Evolutionary conservation across 371 early-diverging fungal species (phyloP), one percentile per base, ranked within the genome.

Genomic region (Lichtheimia ramosa): DNA sequence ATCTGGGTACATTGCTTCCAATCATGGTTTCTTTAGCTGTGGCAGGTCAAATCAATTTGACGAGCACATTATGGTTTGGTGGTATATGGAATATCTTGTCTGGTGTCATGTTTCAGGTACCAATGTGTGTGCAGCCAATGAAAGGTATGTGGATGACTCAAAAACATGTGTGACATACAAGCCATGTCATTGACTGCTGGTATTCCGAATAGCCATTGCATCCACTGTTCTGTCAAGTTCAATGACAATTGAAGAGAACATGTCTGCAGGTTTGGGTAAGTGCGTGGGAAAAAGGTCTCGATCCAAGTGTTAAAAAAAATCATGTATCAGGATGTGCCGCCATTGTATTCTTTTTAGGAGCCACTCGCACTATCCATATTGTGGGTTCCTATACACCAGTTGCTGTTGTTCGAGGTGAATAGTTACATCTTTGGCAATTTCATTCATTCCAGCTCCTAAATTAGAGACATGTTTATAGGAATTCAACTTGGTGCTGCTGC

Each of bases 401-500:
- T 15, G 69, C 92, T 1, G 79, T 96, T 7, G 82, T 95, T 60
- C 90, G 90, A 62, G 96, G 95, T 61, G 65, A 2, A 28, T 28
- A 28, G 7, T 28, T 1, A 6, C 34, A 34, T 28, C 1, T 10
- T 8, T 10, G 25, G 25, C 10, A 5, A 5, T 8, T 1, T 8
- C 34, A 34, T 34, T 10, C 34, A 8, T 8, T n/a, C 34, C 5
- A 34, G 27, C 3, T 10, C 2, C 34, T 34, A 34, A 34, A 34
- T 28, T 6, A n/a, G 13, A 4, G n/a, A n/a, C n/a, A 34, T 4
- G 39, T n/a, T 15, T 12, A 57, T 24, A 78, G 75, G 76, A 3
- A 87, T 96, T 62, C 96, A 96, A 73, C 73, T 96, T 51, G 96
- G 94, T 28, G 89, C 96, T 4, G 92, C 92, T 34, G 68, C 93